Evolutionary conservation across 441 rosid species (phyloP).

Genomic region (Francoa sonchifolia): DNA sequence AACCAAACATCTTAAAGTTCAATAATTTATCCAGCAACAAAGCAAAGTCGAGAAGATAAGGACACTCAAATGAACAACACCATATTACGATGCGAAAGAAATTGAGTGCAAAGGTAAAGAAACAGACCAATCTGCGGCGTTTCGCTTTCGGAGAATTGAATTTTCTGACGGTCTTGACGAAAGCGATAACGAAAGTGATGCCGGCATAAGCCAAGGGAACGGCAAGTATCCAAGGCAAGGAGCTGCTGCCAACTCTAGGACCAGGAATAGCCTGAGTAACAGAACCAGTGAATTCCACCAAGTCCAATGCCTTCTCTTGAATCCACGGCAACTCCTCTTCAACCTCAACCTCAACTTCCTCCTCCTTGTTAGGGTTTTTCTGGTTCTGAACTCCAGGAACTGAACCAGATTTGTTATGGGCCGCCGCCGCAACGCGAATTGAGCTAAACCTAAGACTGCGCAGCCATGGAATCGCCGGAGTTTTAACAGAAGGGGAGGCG

Average conservation of each 20-base stretch:
- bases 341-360: constrained; percentile 48
- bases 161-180: constrained; percentile 65
- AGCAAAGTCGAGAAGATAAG: too few relatives aligned
- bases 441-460: too few relatives aligned
- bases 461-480: too few relatives aligned
- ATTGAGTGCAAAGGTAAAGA: not conserved
- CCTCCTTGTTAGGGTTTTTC: not conserved
- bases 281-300: constrained; percentile 93
- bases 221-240: constrained; percentile 88
- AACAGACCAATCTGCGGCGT: constrained; percentile 54
- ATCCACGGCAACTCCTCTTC: constrained; percentile 88
- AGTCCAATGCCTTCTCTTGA: constrained; percentile 85
- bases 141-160: constrained; percentile 61
- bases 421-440: constrained; percentile 6
- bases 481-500: not conserved
- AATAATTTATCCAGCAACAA: too few relatives aligned
- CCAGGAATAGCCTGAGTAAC: constrained; percentile 91
- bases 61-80: not conserved
- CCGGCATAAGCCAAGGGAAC: constrained; percentile 72
- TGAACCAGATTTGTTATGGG: not conserved
- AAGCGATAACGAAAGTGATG: constrained; percentile 57
- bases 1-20: too few relatives aligned
- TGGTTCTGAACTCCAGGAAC: not conserved
- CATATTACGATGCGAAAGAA: too few relatives aligned
- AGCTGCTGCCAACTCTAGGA: constrained; percentile 79